Base-by-base conservation (phyloP, 164 flowering plant genomes). In the Malania oleifera region DNA sequence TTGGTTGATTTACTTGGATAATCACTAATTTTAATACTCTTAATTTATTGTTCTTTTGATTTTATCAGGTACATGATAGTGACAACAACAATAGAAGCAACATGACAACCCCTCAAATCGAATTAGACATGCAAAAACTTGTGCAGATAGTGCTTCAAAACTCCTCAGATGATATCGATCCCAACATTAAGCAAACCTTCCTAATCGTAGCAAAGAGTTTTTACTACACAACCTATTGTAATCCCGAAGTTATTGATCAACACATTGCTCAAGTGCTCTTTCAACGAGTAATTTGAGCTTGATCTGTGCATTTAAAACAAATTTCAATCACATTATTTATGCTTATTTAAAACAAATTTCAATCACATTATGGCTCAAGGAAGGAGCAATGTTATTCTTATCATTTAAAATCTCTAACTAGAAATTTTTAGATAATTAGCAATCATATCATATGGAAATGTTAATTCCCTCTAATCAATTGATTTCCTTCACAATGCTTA, bases 251-350 rank as follows among this genome's bases (percentile, higher is more conserved):
- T 0, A 67, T 83, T 52, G 63, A 77, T 28, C 44, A 18, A 27
- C 97, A 91, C 58, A 80, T 87, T 15, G 65, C 70, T 50, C 77
- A 81, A 61, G 93, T 86, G 6, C 91, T 91, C 41, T 91, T 86
- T 58, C 77, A 86, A 45, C 69, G 66, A 69, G 87, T 82, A 22
- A 61, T 26, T 2, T 82, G 70, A 78, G 17, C 13, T 15, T 15
- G 44, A 40, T 40, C 44, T 15, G 17, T 40, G 4, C n/a, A 15
- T 12, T 40, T 11, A 15, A 11, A 14, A 11, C 5, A 15, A 11
- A 40, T 15, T 34, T 34, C 11, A n/a, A n/a, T n/a, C n/a, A n/a
- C n/a, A 31, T 31, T 31, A 31, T 31, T 4, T 31, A 4, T 31
- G 9, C 35, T 31, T 31, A 4, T 31, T 31, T 4, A 31, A 4